phyloP scores from a whole-genome alignment of 1,284 basidiomycete genomes.

The Boletellus deceptivus region DNA sequence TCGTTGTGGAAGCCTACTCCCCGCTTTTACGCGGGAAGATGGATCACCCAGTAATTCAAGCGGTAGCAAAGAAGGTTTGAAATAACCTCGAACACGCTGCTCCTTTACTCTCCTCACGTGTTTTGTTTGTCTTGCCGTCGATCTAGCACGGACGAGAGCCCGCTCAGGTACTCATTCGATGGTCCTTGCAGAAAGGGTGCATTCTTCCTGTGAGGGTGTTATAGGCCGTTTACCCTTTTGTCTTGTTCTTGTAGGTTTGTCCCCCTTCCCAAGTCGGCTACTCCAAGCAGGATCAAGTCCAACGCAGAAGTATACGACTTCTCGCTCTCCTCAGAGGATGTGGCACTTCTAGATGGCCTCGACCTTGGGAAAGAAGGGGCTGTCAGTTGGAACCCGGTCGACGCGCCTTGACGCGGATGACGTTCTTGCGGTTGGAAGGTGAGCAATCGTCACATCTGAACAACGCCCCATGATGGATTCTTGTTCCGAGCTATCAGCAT shows the following conservation, averaged over 20 bases:
- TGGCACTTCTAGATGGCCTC: conserved; percentile 57
- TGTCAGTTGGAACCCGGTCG: conserved; percentile 72
- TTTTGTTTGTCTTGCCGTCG: background rate
- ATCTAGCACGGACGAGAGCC: conserved; percentile 50
- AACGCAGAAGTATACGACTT: conserved; percentile 76
- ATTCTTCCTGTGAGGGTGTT: conserved; percentile 21
- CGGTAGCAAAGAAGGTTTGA: conserved; percentile 56
- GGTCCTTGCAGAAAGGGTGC: conserved; percentile 81
- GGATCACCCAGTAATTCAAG: conserved; percentile 51
- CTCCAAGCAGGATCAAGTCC: conserved; percentile 60
- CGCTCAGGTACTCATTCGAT: conserved; percentile 77
- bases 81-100: conserved; percentile 3
- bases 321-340: conserved; percentile 58
- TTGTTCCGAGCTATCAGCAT: background rate
- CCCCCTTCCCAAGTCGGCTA: conserved; percentile 77
- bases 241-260: conserved; percentile 43
- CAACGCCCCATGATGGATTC: too few relatives aligned
- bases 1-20: conserved; percentile 78
- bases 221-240: conserved; percentile 21
- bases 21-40: conserved; percentile 64
- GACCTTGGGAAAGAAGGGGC: conserved; percentile 64
- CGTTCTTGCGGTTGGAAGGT: background rate
- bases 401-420: conserved; percentile 33
- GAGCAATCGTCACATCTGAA: background rate
- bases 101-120: background rate